Percentiles rank a stretch among this genome's conserved stretches.
These are phyloP conservation scores for Powellomyces hirtus DNA, from an alignment of 192 early-diverging fungal species.

Conservation along the genomic window DNA sequence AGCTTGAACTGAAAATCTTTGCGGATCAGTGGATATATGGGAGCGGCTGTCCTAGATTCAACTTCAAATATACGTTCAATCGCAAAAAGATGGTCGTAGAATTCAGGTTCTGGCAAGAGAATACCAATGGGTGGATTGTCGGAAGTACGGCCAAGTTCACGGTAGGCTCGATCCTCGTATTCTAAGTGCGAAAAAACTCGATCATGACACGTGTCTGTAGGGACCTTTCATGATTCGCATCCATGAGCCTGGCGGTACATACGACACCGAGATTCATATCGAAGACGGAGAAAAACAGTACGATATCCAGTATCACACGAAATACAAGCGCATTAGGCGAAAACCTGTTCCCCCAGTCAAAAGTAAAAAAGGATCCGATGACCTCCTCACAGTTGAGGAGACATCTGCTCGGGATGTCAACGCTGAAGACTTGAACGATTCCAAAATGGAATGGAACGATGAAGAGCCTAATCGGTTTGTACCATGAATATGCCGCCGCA, in stretches of 20 bases:
- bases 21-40: conserved; percentile 93
- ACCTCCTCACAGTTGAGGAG: conserved; percentile 44
- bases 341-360: conserved; percentile 66
- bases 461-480: conserved; percentile 72
- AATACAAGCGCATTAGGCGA: conserved; percentile 93
- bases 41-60: conserved; percentile 84
- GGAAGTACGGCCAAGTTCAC: conserved; percentile 50
- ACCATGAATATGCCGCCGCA: conserved; percentile 16
- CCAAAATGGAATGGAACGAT: conserved; percentile 69
- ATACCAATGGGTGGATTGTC: conserved; percentile 41
- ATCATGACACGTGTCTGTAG: too few species aligned
- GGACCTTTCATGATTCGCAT: conserved; percentile 56
- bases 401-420: conserved; percentile 35
- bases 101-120: conserved; percentile 56
- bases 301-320: conserved; percentile 94
- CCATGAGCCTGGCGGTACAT: conserved; percentile 56
- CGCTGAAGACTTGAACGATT: conserved; percentile 22
- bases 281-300: conserved; percentile 70
- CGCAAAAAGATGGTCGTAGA: conserved; percentile 96
- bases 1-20: conserved; percentile 70
- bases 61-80: conserved; percentile 81
- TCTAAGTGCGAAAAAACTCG: too few species aligned
- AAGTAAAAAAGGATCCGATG: conserved; percentile 45
- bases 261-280: conserved; percentile 66
- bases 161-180: conserved; percentile 24